Conservation (phyloP, 345 rosid genomes). For the Ceriops tagal region DNA sequence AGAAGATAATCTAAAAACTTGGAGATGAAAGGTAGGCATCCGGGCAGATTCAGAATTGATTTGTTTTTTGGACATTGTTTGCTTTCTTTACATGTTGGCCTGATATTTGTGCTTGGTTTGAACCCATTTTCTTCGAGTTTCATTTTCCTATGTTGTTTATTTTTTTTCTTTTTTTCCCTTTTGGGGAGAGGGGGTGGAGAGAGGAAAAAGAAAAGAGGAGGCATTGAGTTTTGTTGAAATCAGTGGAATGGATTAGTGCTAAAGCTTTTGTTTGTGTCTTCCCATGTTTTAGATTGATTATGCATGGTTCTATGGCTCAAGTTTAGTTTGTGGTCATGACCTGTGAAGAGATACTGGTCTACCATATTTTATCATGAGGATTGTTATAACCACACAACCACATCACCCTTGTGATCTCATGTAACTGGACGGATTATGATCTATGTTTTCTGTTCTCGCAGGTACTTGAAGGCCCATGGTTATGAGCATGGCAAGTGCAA, state of each 20-base stretch:
- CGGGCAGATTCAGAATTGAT: no score
- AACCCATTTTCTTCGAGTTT: no score
- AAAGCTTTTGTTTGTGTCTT: neutral
- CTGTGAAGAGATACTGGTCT: neutral
- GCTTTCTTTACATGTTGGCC: no score
- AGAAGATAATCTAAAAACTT: conserved; percentile 7
- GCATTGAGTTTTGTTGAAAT: no score
- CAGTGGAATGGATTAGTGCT: neutral
- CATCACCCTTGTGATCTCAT: neutral
- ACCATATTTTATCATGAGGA: neutral
- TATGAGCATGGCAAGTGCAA: conserved; percentile 34
- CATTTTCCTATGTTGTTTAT: no score
- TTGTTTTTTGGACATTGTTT: no score
- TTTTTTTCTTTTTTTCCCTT: no score
- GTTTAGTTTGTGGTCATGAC: neutral
- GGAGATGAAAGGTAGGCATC: neutral
- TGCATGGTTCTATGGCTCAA: neutral
- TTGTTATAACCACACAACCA: neutral
- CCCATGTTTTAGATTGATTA: neutral
- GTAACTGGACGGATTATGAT: neutral
- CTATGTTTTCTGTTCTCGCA: conserved; percentile 26
- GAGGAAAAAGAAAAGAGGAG: no score
- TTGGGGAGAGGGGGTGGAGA: no score
- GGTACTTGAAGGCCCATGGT: conserved; percentile 55
- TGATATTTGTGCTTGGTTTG: no score